These are phyloP conservation scores for Fraxinus platypoda DNA, from an alignment of 305 asterid genomes.

Conservation along the genomic window DNA sequence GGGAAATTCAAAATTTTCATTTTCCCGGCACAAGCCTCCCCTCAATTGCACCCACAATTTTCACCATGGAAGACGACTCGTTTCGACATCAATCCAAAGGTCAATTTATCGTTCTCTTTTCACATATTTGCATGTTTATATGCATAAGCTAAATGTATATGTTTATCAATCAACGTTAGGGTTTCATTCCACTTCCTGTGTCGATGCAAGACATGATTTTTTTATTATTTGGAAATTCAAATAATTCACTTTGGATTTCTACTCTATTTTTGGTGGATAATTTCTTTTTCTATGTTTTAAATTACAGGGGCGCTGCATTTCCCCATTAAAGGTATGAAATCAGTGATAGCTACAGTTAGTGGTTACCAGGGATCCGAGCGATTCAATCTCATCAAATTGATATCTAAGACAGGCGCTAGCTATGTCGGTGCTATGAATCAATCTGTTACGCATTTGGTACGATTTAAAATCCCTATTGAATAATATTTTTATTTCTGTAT, in stretches of 20 bases:
- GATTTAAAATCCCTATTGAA: conserved; percentile 1
- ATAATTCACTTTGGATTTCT: neutral
- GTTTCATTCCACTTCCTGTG: neutral
- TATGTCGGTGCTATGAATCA: conserved; percentile 57
- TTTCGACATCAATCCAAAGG: conserved; percentile 21
- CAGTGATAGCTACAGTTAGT: conserved; percentile 63
- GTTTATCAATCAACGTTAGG: conserved; percentile 14
- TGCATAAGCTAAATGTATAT: neutral
- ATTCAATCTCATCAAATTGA: conserved; percentile 64
- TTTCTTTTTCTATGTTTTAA: neutral
- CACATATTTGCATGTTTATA: neutral
- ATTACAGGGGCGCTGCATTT: conserved; percentile 19
- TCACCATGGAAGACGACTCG: conserved; percentile 24
- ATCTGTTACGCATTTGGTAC: conserved; percentile 54
- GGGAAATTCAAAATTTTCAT: conserved; percentile 30
- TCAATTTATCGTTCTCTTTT: conserved; percentile 11
- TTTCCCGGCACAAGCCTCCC: conserved; percentile 29
- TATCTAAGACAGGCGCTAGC: conserved; percentile 55
- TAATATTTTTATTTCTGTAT: neutral
- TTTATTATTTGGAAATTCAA: neutral
- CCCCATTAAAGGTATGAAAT: conserved; percentile 42
- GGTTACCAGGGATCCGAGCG: conserved; percentile 70
- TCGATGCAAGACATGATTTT: neutral
- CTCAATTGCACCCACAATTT: neutral
- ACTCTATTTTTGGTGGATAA: neutral